These are phyloP conservation scores for Dictyostelium purpureum DNA, from an alignment of 78 protist species.

Conservation along the genomic window DNA sequence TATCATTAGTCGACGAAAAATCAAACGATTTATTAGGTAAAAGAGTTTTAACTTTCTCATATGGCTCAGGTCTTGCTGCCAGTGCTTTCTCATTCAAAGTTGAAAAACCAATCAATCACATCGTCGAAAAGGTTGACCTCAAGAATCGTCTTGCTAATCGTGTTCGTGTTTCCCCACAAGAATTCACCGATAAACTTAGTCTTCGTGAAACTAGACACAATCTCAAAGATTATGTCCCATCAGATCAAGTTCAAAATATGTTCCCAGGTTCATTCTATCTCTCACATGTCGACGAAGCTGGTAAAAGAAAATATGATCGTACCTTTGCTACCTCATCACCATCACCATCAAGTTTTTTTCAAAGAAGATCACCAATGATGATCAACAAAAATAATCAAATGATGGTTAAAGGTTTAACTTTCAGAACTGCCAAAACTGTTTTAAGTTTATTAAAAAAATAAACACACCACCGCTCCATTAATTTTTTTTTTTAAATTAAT, in stretches of 20 bases:
- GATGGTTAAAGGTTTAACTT: background rate
- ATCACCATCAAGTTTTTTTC: background rate
- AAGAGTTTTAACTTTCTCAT: conserved; percentile 92
- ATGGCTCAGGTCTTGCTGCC: conserved; percentile 97
- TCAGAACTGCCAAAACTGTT: background rate
- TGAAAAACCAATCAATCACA: conserved; percentile 32
- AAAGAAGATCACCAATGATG: background rate
- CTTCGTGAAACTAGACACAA: conserved; percentile 81
- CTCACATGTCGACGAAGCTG: conserved; percentile 71
- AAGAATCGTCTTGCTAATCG: conserved; percentile 76
- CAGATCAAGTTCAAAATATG: conserved; percentile 41
- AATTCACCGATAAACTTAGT: conserved; percentile 54
- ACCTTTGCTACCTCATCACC: background rate
- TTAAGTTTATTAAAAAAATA: background rate
- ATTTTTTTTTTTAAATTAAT: background rate
- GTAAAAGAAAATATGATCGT: conserved; percentile 82
- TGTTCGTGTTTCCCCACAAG: conserved; percentile 65
- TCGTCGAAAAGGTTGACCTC: conserved; percentile 72
- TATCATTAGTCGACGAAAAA: conserved; percentile 83
- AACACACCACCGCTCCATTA: no score
- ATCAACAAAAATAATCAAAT: no score
- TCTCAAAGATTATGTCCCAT: conserved; percentile 77
- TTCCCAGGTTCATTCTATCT: conserved; percentile 90
- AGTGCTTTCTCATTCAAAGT: conserved; percentile 90
- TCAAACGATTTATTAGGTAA: conserved; percentile 78